Percentiles rank a stretch among this genome's conserved stretches.
phyloP scores from a whole-genome alignment of 225 moss, liverwort and hornwort species.

The Physcomitrellopsis africana region DNA sequence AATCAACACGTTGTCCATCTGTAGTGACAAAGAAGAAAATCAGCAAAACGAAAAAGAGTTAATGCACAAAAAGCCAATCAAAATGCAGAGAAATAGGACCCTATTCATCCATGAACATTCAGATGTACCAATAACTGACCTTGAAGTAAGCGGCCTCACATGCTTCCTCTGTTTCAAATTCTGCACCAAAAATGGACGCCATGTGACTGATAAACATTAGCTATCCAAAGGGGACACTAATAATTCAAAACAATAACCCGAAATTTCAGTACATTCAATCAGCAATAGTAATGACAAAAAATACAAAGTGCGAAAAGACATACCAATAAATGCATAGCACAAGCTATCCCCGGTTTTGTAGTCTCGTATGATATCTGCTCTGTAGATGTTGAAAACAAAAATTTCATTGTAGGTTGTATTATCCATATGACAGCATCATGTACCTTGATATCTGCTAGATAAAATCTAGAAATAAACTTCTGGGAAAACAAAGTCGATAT shows the following conservation, averaged over 20 bases:
- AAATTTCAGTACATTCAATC: constrained; percentile 4
- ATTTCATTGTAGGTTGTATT: constrained; percentile 4
- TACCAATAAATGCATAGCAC: constrained; percentile 97
- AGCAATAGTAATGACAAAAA: neutral
- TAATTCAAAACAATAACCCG: neutral
- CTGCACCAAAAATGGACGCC: constrained; percentile 47
- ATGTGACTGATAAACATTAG: neutral
- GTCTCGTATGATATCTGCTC: constrained; percentile 97
- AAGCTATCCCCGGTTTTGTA: constrained; percentile 97
- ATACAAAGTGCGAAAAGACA: constrained; percentile 13
- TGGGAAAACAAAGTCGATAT: constrained; percentile 14
- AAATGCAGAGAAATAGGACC: constrained; percentile 11
- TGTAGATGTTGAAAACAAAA: constrained; percentile 38
- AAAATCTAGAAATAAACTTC: neutral
- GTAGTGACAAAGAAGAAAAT: constrained; percentile 29
- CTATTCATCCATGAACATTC: neutral
- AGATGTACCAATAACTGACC: constrained; percentile 39
- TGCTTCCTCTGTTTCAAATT: constrained; percentile 86
- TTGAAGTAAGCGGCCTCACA: constrained; percentile 97
- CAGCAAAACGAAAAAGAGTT: constrained; percentile 13
- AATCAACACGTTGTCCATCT: constrained; percentile 99
- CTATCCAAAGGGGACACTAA: constrained; percentile 18
- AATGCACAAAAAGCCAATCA: constrained; percentile 4
- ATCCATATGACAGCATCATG: neutral
- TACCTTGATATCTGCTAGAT: neutral